These are phyloP conservation scores for Kernera saxatilis DNA, from an alignment of 345 rosid species.

Conservation along the genomic window DNA sequence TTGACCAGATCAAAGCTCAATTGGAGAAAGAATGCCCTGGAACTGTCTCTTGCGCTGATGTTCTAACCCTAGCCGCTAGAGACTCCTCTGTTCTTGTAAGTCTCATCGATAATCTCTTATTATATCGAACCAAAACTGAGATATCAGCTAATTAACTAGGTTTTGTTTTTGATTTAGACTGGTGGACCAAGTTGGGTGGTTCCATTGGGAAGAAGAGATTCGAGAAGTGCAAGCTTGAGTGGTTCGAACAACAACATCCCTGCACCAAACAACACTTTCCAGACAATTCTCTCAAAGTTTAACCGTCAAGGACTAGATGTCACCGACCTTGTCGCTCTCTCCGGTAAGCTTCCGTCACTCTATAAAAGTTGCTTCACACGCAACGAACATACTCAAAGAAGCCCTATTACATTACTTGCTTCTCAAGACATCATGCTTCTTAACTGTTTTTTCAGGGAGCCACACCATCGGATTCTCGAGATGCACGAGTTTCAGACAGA, in stretches of 20 bases:
- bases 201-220: conserved; percentile 84
- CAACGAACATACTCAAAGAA: not conserved
- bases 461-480: conserved; percentile 86
- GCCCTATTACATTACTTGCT: not conserved
- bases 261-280: conserved; percentile 63
- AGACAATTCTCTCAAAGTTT: conserved; percentile 65
- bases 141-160: not conserved
- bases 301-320: conserved; percentile 55
- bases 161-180: conserved; percentile 33
- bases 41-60: conserved; percentile 86
- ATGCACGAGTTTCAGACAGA: conserved; percentile 90
- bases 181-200: conserved; percentile 92
- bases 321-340: conserved; percentile 78
- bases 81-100: conserved; percentile 86
- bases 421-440: not conserved
- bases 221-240: conserved; percentile 63
- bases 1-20: conserved; percentile 73
- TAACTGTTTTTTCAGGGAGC: conserved; percentile 50
- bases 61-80: conserved; percentile 73
- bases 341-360: conserved; percentile 40
- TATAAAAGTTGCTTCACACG: not conserved
- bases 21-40: conserved; percentile 70
- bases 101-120: not conserved
- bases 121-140: not conserved
- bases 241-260: conserved; percentile 79